Percentiles rank a stretch among this genome's conserved stretches.
phyloP scores from a whole-genome alignment of 495 filamentous ascomycete genomes.

The Amorphotheca resinae region DNA sequence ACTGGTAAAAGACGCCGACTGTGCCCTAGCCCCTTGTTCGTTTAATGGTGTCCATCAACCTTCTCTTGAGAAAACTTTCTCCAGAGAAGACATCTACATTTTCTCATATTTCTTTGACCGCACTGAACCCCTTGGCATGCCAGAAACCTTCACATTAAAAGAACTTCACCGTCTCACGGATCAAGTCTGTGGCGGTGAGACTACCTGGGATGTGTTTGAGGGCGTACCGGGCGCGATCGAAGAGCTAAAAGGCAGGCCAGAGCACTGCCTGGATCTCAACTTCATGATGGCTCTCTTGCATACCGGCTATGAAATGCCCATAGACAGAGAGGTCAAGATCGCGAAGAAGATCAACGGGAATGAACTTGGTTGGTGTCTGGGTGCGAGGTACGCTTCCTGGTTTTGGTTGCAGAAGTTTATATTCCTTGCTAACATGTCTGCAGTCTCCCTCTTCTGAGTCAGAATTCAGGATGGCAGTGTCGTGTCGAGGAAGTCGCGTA shows the following conservation, averaged over 20 bases:
- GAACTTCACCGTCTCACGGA: slow-evolving; percentile 76
- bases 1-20: slow-evolving; percentile 73
- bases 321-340: slow-evolving; percentile 89
- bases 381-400: slow-evolving; percentile 60
- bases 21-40: slow-evolving; percentile 78
- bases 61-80: slow-evolving; percentile 81
- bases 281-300: slow-evolving; percentile 90
- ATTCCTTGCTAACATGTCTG: slow-evolving; percentile 3
- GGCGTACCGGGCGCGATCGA: slow-evolving; percentile 57
- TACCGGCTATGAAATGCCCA: slow-evolving; percentile 95
- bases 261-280: slow-evolving; percentile 87
- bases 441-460: slow-evolving; percentile 61
- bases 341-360: slow-evolving; percentile 98
- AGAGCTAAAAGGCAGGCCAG: slow-evolving; percentile 67
- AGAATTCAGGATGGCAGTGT: slow-evolving; percentile 67
- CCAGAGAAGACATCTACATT: slow-evolving; percentile 84
- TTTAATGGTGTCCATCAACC: slow-evolving; percentile 97
- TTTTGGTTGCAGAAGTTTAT: slow-evolving; percentile 2
- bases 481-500: slow-evolving; percentile 42
- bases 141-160: slow-evolving; percentile 77
- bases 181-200: slow-evolving; percentile 71
- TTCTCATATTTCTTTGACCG: slow-evolving; percentile 98
- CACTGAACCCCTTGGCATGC: slow-evolving; percentile 83
- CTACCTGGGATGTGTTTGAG: slow-evolving; percentile 65
- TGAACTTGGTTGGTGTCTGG: slow-evolving; percentile 95